Conservation (phyloP, 78 protist species). For the Speleostelium caveatum region DNA sequence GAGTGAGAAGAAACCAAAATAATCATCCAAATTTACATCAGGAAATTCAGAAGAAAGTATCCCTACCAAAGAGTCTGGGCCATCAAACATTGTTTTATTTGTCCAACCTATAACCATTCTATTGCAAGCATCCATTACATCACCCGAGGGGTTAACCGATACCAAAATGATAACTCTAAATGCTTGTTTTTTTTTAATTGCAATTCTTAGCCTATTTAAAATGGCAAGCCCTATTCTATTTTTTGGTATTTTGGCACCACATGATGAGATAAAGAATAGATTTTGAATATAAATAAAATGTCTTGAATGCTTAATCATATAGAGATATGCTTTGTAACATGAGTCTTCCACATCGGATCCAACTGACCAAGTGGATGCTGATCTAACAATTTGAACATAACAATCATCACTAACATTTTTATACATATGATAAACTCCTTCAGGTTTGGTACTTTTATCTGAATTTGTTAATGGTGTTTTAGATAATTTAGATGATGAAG, state of each 20-base stretch:
- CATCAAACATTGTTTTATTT: constrained; percentile 34
- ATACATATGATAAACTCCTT: neutral
- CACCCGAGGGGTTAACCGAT: constrained; percentile 61
- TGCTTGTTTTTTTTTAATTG: constrained; percentile 25
- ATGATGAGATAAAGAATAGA: constrained; percentile 78
- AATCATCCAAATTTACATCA: neutral
- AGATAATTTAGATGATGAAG: neutral
- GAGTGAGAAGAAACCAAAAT: constrained; percentile 13
- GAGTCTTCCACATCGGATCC: constrained; percentile 64
- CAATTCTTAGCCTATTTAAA: constrained; percentile 19
- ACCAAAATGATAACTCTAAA: constrained; percentile 63
- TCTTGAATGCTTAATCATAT: constrained; percentile 57
- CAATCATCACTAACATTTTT: constrained; percentile 10
- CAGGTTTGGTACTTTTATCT: neutral
- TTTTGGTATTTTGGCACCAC: constrained; percentile 60
- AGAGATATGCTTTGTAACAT: constrained; percentile 70
- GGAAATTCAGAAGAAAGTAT: constrained; percentile 21
- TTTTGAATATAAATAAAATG: constrained; percentile 84
- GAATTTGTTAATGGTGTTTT: neutral
- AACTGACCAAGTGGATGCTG: constrained; percentile 32
- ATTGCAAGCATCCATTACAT: neutral
- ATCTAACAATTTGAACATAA: constrained; percentile 48
- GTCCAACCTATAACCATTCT: constrained; percentile 71
- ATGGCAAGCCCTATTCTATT: constrained; percentile 67
- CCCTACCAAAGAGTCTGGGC: constrained; percentile 59